Evolutionary conservation across 2,329 filamentous ascomycete genomes (phyloP).

Genomic region (Fusarium xylarioides): DNA sequence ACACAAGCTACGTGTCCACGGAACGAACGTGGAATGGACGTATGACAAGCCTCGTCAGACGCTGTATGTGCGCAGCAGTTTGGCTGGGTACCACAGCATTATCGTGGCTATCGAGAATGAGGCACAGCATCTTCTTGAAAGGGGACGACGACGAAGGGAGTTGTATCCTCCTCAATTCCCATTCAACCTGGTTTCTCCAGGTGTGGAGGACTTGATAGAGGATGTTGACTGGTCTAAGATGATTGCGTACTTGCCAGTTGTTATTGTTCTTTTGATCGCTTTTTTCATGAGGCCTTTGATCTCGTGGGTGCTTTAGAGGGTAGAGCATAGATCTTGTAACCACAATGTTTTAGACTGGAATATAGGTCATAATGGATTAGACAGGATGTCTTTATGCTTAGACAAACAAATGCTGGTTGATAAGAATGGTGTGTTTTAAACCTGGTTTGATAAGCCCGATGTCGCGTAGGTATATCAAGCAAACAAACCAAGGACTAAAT

Average conservation of each 20-base stretch:
- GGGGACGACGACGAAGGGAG: conserved; percentile 14
- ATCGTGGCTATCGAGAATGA: conserved; percentile 40
- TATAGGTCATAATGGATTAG: background rate
- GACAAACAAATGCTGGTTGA: background rate
- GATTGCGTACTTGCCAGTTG: background rate
- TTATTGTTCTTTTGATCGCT: conserved; percentile 10
- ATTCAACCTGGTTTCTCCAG: conserved; percentile 18
- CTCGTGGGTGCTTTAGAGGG: background rate
- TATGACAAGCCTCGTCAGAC: conserved; percentile 44
- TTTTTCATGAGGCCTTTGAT: background rate
- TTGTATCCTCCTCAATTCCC: conserved; percentile 23
- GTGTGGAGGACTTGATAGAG: conserved; percentile 33
- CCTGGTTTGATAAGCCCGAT: background rate
- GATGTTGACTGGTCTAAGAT: conserved; percentile 26
- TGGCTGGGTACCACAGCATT: conserved; percentile 29
- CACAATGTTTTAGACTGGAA: too few relatives aligned
- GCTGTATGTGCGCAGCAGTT: conserved; percentile 39
- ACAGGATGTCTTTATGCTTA: background rate
- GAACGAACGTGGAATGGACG: conserved; percentile 46
- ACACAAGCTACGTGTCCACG: conserved; percentile 40
- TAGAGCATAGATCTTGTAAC: background rate
- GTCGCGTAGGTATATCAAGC: background rate
- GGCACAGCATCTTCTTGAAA: conserved; percentile 33
- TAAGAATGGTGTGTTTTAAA: background rate
- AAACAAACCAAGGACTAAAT: background rate